phyloP scores from a whole-genome alignment of 805 yeast species.

The Yarrowia sp. region DNA sequence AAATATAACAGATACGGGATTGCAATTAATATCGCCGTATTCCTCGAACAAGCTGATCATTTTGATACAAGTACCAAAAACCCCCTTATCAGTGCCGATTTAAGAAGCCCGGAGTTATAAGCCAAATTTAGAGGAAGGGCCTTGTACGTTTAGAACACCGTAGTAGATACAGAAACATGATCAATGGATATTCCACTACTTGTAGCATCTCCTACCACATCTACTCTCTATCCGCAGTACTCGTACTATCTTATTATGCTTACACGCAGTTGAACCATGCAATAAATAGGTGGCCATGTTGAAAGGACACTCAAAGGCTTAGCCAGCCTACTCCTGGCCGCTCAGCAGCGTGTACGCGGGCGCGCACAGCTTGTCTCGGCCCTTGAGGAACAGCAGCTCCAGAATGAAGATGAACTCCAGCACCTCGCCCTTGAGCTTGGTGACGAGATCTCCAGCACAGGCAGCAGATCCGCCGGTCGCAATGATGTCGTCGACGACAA shows the following conservation, averaged over 20 bases:
- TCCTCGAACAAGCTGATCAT: too few species aligned
- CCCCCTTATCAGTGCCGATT: too few species aligned
- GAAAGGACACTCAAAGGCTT: not conserved
- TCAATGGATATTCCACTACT: not conserved
- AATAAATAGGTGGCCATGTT: slow-evolving; percentile 15
- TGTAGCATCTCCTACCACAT: too few species aligned
- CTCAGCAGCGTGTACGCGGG: slow-evolving; percentile 86
- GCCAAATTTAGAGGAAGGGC: too few species aligned
- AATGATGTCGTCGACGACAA: slow-evolving; percentile 91
- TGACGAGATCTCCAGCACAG: slow-evolving; percentile 86
- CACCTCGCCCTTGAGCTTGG: slow-evolving; percentile 64
- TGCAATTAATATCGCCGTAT: too few species aligned
- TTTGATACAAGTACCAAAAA: too few species aligned
- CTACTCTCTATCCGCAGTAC: too few species aligned
- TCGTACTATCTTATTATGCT: not conserved
- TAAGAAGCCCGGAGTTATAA: too few species aligned
- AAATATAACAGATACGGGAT: too few species aligned
- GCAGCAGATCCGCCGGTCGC: slow-evolving; percentile 98
- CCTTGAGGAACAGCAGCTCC: slow-evolving; percentile 94
- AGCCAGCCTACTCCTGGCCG: slow-evolving; percentile 54
- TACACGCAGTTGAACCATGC: slow-evolving; percentile 20
- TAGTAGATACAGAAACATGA: too few species aligned
- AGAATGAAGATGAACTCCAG: slow-evolving; percentile 82
- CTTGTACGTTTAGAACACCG: too few species aligned
- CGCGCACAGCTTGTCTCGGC: slow-evolving; percentile 80